Evolutionary conservation across 2,329 filamentous ascomycete genomes (phyloP).

Genomic region (Fonsecaea erecta): DNA sequence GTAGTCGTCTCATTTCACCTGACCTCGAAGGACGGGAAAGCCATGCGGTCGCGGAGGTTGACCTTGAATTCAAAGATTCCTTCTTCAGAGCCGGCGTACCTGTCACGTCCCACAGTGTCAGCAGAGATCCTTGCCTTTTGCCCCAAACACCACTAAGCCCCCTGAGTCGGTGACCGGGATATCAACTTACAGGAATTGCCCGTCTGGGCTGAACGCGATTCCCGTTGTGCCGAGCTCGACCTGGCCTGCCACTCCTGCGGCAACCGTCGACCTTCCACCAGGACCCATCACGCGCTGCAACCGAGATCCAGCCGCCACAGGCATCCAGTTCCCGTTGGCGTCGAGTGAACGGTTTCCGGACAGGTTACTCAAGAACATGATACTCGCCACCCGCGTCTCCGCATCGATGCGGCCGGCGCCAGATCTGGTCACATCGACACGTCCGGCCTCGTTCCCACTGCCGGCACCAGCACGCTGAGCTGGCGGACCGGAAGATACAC

Average conservation of each 20-base stretch:
- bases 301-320: slow-evolving; percentile 13
- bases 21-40: slow-evolving; percentile 51
- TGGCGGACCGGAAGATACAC: not conserved
- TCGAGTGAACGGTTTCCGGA: slow-evolving; percentile 29
- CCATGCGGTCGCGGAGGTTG: slow-evolving; percentile 54
- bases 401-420: slow-evolving; percentile 24
- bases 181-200: slow-evolving; percentile 51
- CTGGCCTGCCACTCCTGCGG: slow-evolving; percentile 41
- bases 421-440: not conserved
- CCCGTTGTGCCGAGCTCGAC: slow-evolving; percentile 51
- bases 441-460: not conserved
- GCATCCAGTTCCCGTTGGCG: slow-evolving; percentile 38
- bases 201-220: slow-evolving; percentile 54
- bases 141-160: not conserved
- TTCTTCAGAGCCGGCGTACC: slow-evolving; percentile 54
- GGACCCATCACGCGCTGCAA: slow-evolving; percentile 46
- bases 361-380: slow-evolving; percentile 29
- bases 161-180: not conserved
- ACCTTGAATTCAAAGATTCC: slow-evolving; percentile 55
- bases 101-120: slow-evolving; percentile 36
- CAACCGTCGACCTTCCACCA: slow-evolving; percentile 39
- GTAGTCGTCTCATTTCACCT: slow-evolving; percentile 43
- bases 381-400: slow-evolving; percentile 33
- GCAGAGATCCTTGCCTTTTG: not conserved
- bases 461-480: not conserved